Base-by-base conservation (phyloP, 106 monocot genomes). In the Phalaenopsis equestris region DNA sequence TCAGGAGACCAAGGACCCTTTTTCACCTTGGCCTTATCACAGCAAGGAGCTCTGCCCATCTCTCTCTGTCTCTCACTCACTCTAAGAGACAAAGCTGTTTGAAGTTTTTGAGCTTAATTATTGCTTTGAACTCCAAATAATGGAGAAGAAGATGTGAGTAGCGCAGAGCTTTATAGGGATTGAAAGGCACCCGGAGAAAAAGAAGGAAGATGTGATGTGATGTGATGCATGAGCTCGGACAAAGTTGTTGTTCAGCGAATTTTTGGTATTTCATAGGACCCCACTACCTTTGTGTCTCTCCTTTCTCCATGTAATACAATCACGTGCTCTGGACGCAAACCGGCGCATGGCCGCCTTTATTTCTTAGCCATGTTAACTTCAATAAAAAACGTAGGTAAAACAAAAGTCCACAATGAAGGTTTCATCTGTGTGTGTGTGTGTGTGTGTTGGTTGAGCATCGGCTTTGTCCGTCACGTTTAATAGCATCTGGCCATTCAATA, bases 11-110 rank as follows among this genome's bases (percentile, higher is more conserved):
- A 96, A 8, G 96, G 93, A 1, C 96, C 96, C 82, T 87, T 93
- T 90, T 96, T 96, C 42, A 96, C 96, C 80, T 82, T 96, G 79
- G 93, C 91, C 76, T 96, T 96, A 85, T 96, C 96, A 72, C 93
- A 96, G 79, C 96, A 96, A 56, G 96, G 96, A 76, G 96, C 93
- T 82, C 91, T 90, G 43, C 96, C 96, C 96, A 96, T 96, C 83
- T 67, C 76, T 58, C 57, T 78, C 17, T 57, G 18, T 47, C 46
- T 36, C 24, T 39, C 7, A 39, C 39, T 57, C 0, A 16, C 37
- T 57, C 11, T 17, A 39, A 30, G 4, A 57, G 48, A 48, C 48
- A 9, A 48, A 48, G 48, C 48, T 48, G 48, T 48, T 48, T 48
- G 7, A 48, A 7, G 7, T 48, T 48, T 48, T 9, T 11, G 2